These are phyloP conservation scores for Saturnispora ahearnii DNA, from an alignment of 805 yeast genomes.

Conservation along the genomic window DNA sequence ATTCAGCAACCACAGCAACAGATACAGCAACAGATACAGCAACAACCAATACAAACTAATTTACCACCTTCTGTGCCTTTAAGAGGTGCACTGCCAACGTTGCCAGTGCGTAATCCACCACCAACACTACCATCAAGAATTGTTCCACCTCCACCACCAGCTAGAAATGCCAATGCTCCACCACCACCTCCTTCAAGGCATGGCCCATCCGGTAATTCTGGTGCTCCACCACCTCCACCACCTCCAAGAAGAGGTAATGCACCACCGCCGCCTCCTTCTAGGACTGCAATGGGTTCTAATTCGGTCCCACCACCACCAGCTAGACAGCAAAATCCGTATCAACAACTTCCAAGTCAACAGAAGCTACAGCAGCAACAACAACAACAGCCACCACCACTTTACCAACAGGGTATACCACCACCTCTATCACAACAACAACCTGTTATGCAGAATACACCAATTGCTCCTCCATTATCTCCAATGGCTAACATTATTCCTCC, in stretches of 20 bases:
- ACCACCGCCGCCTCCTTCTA: constrained; percentile 15
- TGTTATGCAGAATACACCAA: constrained; percentile 8
- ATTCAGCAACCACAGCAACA: constrained; percentile 7
- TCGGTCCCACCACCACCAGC: constrained; percentile 16
- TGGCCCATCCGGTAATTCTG: constrained; percentile 13
- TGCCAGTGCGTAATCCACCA: constrained; percentile 13
- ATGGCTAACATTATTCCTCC: constrained; percentile 25
- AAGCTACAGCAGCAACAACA: constrained; percentile 7
- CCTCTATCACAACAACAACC: constrained; percentile 4
- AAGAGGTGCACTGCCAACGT: constrained; percentile 1
- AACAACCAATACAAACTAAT: not conserved
- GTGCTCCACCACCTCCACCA: constrained; percentile 19
- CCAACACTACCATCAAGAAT: constrained; percentile 19
- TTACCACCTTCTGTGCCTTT: constrained; percentile 4
- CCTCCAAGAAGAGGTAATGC: constrained; percentile 15
- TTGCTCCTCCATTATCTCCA: constrained; percentile 16
- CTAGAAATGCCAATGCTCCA: constrained; percentile 31
- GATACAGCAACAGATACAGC: not conserved
- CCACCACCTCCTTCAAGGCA: constrained; percentile 37
- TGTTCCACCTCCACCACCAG: constrained; percentile 24
- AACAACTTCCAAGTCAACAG: constrained; percentile 9
- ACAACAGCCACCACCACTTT: too few species aligned
- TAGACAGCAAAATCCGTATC: not conserved
- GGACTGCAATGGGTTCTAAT: constrained; percentile 7
- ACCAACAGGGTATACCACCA: not conserved